Evolutionary conservation across 2,329 filamentous ascomycete species (phyloP).

Genomic region (Fusarium humuli): DNA sequence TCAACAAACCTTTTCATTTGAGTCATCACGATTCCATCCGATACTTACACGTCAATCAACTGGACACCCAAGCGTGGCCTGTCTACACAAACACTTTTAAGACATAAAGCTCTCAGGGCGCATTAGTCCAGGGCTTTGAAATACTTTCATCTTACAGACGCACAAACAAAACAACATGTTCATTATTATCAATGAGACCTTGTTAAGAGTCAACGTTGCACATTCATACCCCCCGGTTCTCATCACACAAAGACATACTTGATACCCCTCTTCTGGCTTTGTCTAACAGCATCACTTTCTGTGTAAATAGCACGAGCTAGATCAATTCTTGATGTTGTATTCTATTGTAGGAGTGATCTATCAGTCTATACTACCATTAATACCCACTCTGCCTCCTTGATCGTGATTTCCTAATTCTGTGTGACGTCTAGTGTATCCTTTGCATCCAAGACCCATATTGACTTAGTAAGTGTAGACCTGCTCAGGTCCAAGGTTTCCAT

Average conservation of each 20-base stretch:
- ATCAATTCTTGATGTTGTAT: not conserved
- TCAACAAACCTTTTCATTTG: not conserved
- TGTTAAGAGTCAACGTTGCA: not conserved
- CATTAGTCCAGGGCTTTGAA: too few relatives aligned
- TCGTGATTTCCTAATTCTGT: not conserved
- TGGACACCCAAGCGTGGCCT: not conserved
- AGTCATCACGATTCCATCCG: not conserved
- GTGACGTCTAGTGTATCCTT: not conserved
- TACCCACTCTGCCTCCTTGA: not conserved
- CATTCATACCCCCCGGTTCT: not conserved
- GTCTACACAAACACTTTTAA: not conserved
- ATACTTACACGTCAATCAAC: not conserved
- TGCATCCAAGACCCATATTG: not conserved
- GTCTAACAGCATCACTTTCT: not conserved
- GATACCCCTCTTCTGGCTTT: not conserved
- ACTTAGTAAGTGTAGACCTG: conserved; percentile 35
- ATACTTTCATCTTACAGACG: too few relatives aligned
- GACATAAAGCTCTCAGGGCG: not conserved
- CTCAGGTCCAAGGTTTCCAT: conserved; percentile 26
- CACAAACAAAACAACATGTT: not conserved
- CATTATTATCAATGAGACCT: not conserved
- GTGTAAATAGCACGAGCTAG: not conserved
- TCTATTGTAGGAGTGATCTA: not conserved
- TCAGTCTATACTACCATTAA: not conserved
- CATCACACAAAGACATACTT: not conserved